Percentiles rank a stretch among this genome's conserved stretches.
These are phyloP conservation scores for Beauveria brongniartii DNA, from an alignment of 2,329 filamentous ascomycete species.

Conservation along the genomic window DNA sequence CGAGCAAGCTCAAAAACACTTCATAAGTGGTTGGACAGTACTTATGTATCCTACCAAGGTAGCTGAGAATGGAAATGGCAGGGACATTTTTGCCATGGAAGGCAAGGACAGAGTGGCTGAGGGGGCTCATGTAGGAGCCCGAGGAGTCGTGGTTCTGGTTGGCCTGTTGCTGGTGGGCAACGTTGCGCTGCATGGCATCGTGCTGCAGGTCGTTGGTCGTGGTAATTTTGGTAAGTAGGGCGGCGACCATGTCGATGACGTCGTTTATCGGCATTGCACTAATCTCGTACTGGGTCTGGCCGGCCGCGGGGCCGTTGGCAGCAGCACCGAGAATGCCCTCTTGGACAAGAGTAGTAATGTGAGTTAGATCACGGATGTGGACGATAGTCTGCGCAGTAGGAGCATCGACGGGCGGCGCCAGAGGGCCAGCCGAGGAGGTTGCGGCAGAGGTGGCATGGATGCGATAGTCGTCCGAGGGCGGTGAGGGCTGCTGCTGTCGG, in stretches of 20 bases:
- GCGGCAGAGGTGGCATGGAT: constrained; percentile 23
- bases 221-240: constrained; percentile 91
- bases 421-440: constrained; percentile 14
- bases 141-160: constrained; percentile 35
- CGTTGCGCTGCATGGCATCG: constrained; percentile 73
- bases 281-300: constrained; percentile 73
- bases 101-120: constrained; percentile 66
- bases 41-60: constrained; percentile 92
- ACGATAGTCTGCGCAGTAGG: constrained; percentile 47
- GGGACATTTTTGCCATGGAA: constrained; percentile 98
- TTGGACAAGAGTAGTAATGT: constrained; percentile 81
- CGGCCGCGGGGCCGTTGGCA: background rate
- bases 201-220: constrained; percentile 93
- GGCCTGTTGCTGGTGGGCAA: constrained; percentile 49
- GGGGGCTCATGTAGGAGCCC: constrained; percentile 53
- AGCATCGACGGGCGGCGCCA: constrained; percentile 18
- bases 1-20: constrained; percentile 87
- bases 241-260: constrained; percentile 98
- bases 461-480: constrained; percentile 24
- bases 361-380: constrained; percentile 78
- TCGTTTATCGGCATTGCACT: constrained; percentile 95
- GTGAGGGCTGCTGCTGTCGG: constrained; percentile 26
- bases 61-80: constrained; percentile 93
- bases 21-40: constrained; percentile 98
- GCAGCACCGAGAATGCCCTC: constrained; percentile 59